Evolutionary conservation across 2,329 filamentous ascomycete genomes (phyloP).

Genomic region (Escovopsis sp.): DNA sequence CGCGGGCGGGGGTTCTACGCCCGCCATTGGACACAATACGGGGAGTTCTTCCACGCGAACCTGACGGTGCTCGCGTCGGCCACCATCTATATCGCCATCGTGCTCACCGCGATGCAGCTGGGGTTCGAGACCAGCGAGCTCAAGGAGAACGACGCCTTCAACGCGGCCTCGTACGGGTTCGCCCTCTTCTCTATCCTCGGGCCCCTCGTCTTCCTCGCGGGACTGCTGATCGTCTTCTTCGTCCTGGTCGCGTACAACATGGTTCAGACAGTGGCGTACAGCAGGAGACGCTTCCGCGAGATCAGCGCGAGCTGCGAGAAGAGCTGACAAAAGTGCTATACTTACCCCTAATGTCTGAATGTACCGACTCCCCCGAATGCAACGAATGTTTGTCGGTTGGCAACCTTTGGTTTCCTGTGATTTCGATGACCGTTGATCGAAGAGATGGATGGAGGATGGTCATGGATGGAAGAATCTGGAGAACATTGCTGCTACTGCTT

Average conservation of each 20-base stretch:
- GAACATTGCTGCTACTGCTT: too few species aligned
- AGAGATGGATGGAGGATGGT: too few species aligned
- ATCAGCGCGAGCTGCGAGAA: neutral
- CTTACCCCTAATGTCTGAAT: neutral
- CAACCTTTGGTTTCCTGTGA: too few species aligned
- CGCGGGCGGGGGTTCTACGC: neutral
- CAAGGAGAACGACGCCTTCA: conserved; percentile 18
- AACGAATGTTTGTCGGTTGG: too few species aligned
- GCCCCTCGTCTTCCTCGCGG: neutral
- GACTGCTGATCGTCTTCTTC: neutral
- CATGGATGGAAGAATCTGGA: too few species aligned
- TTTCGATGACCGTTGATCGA: too few species aligned
- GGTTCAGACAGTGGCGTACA: neutral
- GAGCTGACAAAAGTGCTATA: neutral
- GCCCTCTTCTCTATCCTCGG: conserved; percentile 25
- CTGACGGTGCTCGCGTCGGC: conserved; percentile 22
- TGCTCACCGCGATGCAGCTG: conserved; percentile 32
- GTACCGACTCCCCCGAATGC: too few species aligned
- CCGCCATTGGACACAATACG: neutral
- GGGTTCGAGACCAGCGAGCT: conserved; percentile 20
- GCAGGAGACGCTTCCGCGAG: neutral
- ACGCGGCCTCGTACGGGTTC: conserved; percentile 27
- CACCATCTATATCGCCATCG: conserved; percentile 24
- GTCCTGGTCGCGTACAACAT: neutral
- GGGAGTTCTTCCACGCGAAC: conserved; percentile 14